Evolutionary conservation across 2,329 filamentous ascomycete genomes (phyloP).

Genomic region (Aspergillus tubingensis): DNA sequence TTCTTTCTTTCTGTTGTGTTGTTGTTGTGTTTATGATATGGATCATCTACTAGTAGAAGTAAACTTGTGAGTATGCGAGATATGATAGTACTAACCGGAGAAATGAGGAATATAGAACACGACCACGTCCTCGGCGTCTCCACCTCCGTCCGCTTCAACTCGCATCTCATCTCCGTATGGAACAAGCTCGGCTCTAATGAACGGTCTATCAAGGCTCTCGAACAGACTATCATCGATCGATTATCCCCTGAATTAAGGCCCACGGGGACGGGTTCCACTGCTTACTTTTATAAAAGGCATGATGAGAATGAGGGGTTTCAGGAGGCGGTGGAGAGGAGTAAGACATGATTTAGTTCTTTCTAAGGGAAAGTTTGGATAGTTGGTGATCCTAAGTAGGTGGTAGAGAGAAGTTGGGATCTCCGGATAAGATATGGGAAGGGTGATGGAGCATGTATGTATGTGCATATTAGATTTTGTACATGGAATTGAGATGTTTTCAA

Average conservation of each 20-base stretch:
- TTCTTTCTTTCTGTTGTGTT: not conserved
- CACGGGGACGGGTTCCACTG: constrained; percentile 53
- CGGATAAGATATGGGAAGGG: too few relatives aligned
- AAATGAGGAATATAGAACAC: constrained; percentile 57
- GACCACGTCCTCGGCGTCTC: constrained; percentile 86
- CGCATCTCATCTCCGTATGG: constrained; percentile 87
- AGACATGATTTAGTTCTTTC: not conserved
- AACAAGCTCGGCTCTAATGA: constrained; percentile 83
- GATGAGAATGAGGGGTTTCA: constrained; percentile 83
- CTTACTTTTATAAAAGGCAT: constrained; percentile 79
- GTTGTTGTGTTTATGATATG: not conserved
- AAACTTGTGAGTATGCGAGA: too few relatives aligned
- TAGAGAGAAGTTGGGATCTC: too few relatives aligned
- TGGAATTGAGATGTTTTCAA: too few relatives aligned
- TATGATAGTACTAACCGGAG: too few relatives aligned
- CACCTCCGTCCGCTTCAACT: constrained; percentile 85
- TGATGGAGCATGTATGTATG: too few relatives aligned
- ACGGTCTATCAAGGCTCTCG: constrained; percentile 73
- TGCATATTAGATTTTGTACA: too few relatives aligned
- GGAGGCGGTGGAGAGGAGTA: constrained; percentile 32
- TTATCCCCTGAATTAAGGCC: constrained; percentile 73
- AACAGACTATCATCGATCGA: constrained; percentile 71
- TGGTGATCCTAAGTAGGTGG: not conserved
- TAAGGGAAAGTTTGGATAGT: not conserved
- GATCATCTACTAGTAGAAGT: not conserved